A percentile compares a stretch with the other conserved stretches of the same genome.
Conservation (phyloP, 192 early-diverging fungal species). For the Podila verticillata region DNA sequence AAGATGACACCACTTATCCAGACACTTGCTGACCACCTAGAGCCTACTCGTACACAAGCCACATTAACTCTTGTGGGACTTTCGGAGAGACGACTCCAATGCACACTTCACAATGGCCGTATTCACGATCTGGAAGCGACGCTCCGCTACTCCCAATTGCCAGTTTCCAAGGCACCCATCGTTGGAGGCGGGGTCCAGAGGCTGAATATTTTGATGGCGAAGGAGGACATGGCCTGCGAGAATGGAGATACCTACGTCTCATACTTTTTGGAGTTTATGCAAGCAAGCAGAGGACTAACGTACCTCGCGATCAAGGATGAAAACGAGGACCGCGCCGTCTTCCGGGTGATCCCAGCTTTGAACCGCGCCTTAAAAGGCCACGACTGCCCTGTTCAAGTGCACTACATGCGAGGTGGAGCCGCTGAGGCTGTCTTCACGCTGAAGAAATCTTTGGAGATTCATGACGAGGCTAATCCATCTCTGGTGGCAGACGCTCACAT, state of each 20-base stretch:
- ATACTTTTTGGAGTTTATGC: not conserved
- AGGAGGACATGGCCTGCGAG: not conserved
- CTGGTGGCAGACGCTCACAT: too few species aligned
- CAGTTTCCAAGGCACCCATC: not conserved
- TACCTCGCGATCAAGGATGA: not conserved
- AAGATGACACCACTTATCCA: not conserved
- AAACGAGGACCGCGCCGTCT: not conserved
- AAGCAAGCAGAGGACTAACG: not conserved
- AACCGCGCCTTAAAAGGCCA: not conserved
- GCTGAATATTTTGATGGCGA: not conserved
- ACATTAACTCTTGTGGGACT: not conserved
- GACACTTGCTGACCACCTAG: not conserved
- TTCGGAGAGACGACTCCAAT: not conserved
- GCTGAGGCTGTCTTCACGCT: not conserved
- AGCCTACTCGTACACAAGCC: not conserved
- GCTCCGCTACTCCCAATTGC: not conserved
- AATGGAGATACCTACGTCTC: not conserved
- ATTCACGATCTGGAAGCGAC: not conserved
- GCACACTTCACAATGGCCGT: not conserved
- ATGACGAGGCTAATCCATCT: not conserved
- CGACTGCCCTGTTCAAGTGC: not conserved
- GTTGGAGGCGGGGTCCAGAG: not conserved
- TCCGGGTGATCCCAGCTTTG: not conserved
- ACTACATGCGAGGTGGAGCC: not conserved
- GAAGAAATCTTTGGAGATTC: not conserved